Conservation (phyloP, 768 basidiomycete species). For the Amanita muscaria region DNA sequence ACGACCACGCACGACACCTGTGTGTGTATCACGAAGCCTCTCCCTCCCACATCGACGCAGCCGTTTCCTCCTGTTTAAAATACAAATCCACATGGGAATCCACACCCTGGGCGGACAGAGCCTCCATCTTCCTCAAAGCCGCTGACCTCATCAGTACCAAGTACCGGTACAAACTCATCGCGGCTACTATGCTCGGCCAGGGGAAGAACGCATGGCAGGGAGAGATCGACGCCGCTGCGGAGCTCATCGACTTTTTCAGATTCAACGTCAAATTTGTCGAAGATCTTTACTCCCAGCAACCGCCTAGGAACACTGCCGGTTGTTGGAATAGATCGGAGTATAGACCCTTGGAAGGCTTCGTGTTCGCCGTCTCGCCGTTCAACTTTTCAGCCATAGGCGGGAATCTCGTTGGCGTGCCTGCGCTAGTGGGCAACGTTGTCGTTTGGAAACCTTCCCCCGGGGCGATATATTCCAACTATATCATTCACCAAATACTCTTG, state of each 20-base stretch:
- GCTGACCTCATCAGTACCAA: slow-evolving; percentile 94
- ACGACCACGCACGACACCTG: slow-evolving; percentile 74
- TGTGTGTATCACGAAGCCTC: slow-evolving; percentile 89
- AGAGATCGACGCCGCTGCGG: slow-evolving; percentile 97
- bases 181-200: slow-evolving; percentile 96
- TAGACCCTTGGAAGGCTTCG: slow-evolving; percentile 96
- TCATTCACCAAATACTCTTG: slow-evolving; percentile 81
- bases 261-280: slow-evolving; percentile 97
- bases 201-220: slow-evolving; percentile 99
- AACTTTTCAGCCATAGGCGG: slow-evolving; percentile 98
- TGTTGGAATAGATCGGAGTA: slow-evolving; percentile 97
- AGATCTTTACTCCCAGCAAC: slow-evolving; percentile 88
- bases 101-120: slow-evolving; percentile 94
- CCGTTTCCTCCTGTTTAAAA: slow-evolving; percentile 81
- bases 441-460: slow-evolving; percentile 98
- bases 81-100: slow-evolving; percentile 89
- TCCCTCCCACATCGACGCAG: slow-evolving; percentile 57
- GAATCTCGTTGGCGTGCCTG: slow-evolving; percentile 87
- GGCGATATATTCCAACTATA: slow-evolving; percentile 91
- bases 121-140: slow-evolving; percentile 96
- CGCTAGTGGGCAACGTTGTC: slow-evolving; percentile 88
- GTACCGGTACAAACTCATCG: slow-evolving; percentile 91
- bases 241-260: slow-evolving; percentile 92
- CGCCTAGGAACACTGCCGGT: slow-evolving; percentile 74
- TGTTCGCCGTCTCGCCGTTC: slow-evolving; percentile 95